These are phyloP conservation scores for Botrytis medusae DNA, from an alignment of 2,329 filamentous ascomycete genomes.

Conservation along the genomic window DNA sequence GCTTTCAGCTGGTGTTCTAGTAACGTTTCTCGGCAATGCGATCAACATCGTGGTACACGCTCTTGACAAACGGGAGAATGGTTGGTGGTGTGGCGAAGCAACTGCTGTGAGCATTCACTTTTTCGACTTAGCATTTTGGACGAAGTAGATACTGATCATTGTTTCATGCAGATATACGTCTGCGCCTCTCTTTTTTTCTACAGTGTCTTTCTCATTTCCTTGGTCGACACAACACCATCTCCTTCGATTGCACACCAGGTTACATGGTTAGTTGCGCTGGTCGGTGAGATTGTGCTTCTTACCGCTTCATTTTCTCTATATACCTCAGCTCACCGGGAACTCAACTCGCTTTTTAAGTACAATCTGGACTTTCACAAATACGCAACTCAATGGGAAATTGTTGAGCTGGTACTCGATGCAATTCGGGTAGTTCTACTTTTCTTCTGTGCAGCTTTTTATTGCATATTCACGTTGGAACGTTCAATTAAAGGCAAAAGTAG, in stretches of 20 bases:
- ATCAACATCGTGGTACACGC: conserved; percentile 73
- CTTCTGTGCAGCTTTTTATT: conserved; percentile 55
- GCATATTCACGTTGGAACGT: conserved; percentile 48
- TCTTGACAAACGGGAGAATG: conserved; percentile 60
- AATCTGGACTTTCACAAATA: conserved; percentile 44
- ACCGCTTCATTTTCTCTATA: conserved; percentile 68
- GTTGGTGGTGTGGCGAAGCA: conserved; percentile 82
- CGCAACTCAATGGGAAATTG: conserved; percentile 55
- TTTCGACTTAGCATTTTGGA: background rate
- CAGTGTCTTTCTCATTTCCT: conserved; percentile 78
- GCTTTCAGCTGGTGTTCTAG: conserved; percentile 66
- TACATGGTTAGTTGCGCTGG: conserved; percentile 73
- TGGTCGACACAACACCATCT: conserved; percentile 79
- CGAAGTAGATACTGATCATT: conserved; percentile 21
- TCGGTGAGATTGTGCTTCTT: conserved; percentile 72
- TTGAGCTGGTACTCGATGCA: conserved; percentile 66
- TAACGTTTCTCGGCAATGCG: conserved; percentile 75
- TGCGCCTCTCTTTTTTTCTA: conserved; percentile 85
- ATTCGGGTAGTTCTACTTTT: conserved; percentile 67
- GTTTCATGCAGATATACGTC: conserved; percentile 69
- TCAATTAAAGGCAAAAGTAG: conserved; percentile 27
- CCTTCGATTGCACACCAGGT: conserved; percentile 78
- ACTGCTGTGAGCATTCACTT: conserved; percentile 60
- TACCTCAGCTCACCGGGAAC: conserved; percentile 61
- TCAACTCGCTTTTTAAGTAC: conserved; percentile 44